Evolutionary conservation across 2,329 filamentous ascomycete species (phyloP).

Genomic region (Colletotrichum sidae): DNA sequence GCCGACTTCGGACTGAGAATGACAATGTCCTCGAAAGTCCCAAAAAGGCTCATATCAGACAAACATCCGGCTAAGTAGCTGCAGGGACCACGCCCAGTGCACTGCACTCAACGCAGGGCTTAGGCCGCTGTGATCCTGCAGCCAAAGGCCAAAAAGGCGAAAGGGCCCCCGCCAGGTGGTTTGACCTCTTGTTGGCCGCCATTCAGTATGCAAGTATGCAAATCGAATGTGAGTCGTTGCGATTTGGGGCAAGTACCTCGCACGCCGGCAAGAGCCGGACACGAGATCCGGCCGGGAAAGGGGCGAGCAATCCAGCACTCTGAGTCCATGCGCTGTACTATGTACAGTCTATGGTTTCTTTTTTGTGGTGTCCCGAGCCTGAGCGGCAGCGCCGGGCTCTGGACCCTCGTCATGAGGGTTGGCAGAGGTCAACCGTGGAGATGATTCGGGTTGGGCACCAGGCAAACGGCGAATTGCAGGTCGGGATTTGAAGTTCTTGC

Average conservation of each 20-base stretch:
- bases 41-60: too few species aligned
- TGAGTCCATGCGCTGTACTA: too few species aligned
- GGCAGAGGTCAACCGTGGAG: neutral
- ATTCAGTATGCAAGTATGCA: slow-evolving; percentile 1
- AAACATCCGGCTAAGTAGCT: too few species aligned
- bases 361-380: neutral
- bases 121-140: slow-evolving; percentile 16
- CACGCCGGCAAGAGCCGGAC: too few species aligned
- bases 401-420: neutral
- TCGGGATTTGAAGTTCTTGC: slow-evolving; percentile 9
- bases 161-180: neutral
- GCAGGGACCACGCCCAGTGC: too few species aligned
- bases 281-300: neutral
- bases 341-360: too few species aligned
- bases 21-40: too few species aligned
- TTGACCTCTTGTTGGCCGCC: neutral
- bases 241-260: slow-evolving; percentile 1
- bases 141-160: neutral
- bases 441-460: neutral
- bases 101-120: slow-evolving; percentile 4
- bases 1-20: too few species aligned
- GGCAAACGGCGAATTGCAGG: neutral
- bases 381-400: slow-evolving; percentile 9
- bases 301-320: too few species aligned
- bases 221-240: slow-evolving; percentile 2